These are phyloP conservation scores for Arthrobotrys sinensis DNA, from an alignment of 2,329 filamentous ascomycete species.

Conservation along the genomic window DNA sequence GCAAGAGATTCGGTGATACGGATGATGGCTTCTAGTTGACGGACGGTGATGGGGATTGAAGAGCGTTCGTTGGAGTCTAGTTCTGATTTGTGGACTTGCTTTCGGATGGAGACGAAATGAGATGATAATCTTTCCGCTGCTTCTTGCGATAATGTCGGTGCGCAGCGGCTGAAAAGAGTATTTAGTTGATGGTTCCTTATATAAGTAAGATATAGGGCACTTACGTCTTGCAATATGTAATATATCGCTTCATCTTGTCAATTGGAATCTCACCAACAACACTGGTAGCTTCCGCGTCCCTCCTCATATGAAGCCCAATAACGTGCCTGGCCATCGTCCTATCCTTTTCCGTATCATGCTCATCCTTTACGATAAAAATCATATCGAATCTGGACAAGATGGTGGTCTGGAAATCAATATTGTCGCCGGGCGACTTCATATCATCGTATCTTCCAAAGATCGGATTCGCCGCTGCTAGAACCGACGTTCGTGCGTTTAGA, in stretches of 20 bases:
- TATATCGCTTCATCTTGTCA: constrained; percentile 97
- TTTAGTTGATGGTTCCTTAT: constrained; percentile 47
- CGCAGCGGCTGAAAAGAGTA: constrained; percentile 78
- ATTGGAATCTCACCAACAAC: constrained; percentile 90
- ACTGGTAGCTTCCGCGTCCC: constrained; percentile 72
- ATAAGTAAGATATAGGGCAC: constrained; percentile 65
- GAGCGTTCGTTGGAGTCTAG: constrained; percentile 90
- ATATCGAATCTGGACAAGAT: constrained; percentile 99
- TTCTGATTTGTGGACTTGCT: constrained; percentile 92
- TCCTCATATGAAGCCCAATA: constrained; percentile 96
- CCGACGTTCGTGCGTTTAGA: constrained; percentile 93
- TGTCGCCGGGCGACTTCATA: constrained; percentile 96
- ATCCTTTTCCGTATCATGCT: constrained; percentile 89
- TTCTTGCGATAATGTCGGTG: constrained; percentile 88
- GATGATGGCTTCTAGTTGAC: constrained; percentile 96
- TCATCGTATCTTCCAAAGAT: constrained; percentile 99
- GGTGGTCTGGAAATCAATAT: constrained; percentile 99
- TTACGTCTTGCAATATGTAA: constrained; percentile 96
- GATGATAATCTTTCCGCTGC: constrained; percentile 96
- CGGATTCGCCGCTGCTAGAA: constrained; percentile 94
- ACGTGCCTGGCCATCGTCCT: constrained; percentile 96
- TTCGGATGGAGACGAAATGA: constrained; percentile 95
- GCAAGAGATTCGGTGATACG: constrained; percentile 97
- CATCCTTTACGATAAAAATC: constrained; percentile 98
- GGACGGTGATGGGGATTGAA: constrained; percentile 96